Base-by-base conservation (phyloP, 1,139 yeast genomes). In the Saccharomyces hybrid region DNA sequence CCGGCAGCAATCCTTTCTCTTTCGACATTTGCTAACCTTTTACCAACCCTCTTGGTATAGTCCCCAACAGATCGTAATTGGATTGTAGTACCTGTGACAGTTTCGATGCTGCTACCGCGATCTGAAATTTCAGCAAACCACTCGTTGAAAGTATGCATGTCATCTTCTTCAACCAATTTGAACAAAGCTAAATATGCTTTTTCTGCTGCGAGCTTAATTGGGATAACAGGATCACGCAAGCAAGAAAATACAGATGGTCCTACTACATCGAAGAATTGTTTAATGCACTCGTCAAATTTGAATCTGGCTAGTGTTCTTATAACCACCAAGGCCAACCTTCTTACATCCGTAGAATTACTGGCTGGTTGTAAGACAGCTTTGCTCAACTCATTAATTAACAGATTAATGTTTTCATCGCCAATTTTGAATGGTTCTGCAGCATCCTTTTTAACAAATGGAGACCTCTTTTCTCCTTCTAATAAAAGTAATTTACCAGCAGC, bases 151-250 rank as follows among this genome's bases (percentile, higher is more conserved):
- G 71, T 67, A 0, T 61, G 70, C 72, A 80, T 73, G n/a, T 77
- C 76, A n/a, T 74, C 79, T 57, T 88, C 93, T 46, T 85, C 90
- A 28, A 88, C 84, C 60, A 91, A 74, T 54, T 79, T 76, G 69
- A 90, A 84, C 23, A 89, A 71, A 1, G 90, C 82, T 63, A 91
- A 71, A 69, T 80, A 91, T 0, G 96, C 91, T 74, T 89, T 89
- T 70, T 93, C 99, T 4, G 96, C 96, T 0, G 98, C 97, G 59
- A 93, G 77, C 66, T 90, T 90, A 62, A 93, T 85, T 3, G 99
- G 98, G 64, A 93, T 88, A 49, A 88, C 76, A 14, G 84, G 78
- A 64, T 91, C 96, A 61, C 99, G 80, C 48, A 93, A 86, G 68
- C 95, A 85, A 0, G 84, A 75, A 68, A 93, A 93, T 2, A 90